Evolutionary conservation across 2,329 filamentous ascomycete species (phyloP), one percentile per base, ranked within the genome.

Genomic region (Aspergillus transmontanensis): DNA sequence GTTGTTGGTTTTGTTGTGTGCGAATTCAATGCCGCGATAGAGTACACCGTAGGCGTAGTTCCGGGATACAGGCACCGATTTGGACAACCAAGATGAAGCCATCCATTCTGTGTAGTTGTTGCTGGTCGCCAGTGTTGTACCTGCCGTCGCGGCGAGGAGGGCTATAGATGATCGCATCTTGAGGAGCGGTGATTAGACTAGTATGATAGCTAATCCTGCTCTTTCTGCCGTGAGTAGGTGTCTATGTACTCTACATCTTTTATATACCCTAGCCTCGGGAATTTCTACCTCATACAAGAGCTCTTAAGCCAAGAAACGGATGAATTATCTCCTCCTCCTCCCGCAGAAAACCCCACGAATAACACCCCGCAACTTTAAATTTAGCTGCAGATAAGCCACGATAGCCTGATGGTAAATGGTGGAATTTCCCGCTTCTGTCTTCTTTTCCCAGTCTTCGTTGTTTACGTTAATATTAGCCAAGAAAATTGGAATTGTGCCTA

Each of bases 21-120:
- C 65, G 14, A 60, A 55, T 23, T 67, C 65, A 21, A 67, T 50
- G 6, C 64, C 61, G 0, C 59, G 61, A 50, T 67, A 65, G 30
- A 66, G 64, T 2, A 67, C 64, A 3, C 59, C 65, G 11, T 62
- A 59, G 48, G 64, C 64, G 59, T 67, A 67, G 58, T 67, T 67
- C 21, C 65, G 64, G 16, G 64, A 67, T 19, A 45, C 41, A 9
- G 53, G 30, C 19, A 67, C 57, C 1, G 56, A 45, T 23, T 66
- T 64, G 28, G 61, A 64, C 39, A 66, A 45, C 48, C 46, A 67
- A 23, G 65, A 67, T 6, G 55, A 32, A 11, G 63, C 53, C 54
- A 67, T 56, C 59, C 61, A 66, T 60, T 67, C 65, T 3, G 65
- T 67, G 50, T 64, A 66, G 59, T 66, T 66, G 23, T 12, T 54